These are phyloP conservation scores for Exsudoporus frostii DNA, from an alignment of 768 basidiomycete genomes.

Conservation along the genomic window DNA sequence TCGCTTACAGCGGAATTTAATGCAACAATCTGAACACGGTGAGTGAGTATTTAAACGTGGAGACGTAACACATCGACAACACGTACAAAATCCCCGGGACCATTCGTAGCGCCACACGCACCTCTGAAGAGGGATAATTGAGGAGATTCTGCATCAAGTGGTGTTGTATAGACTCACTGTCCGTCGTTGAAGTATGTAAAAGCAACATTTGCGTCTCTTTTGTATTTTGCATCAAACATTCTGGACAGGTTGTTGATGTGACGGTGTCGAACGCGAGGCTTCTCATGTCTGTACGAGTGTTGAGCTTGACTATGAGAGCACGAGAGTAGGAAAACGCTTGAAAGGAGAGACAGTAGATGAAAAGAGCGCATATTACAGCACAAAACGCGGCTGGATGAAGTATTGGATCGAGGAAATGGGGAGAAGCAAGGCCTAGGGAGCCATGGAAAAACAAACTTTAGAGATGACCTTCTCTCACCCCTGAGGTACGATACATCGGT, in stretches of 20 bases:
- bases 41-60: background rate
- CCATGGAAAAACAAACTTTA: background rate
- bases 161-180: slow-evolving; percentile 13
- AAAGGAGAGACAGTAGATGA: slow-evolving; percentile 22
- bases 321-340: slow-evolving; percentile 13
- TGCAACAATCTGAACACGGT: slow-evolving; percentile 40
- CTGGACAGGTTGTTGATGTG: background rate
- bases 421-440: background rate
- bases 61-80: background rate
- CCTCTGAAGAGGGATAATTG: slow-evolving; percentile 31
- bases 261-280: slow-evolving; percentile 8
- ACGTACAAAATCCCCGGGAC: slow-evolving; percentile 28
- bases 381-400: slow-evolving; percentile 1
- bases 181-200: slow-evolving; percentile 31
- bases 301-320: slow-evolving; percentile 10
- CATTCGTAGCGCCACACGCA: slow-evolving; percentile 35
- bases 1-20: slow-evolving; percentile 37
- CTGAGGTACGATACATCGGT: too few species aligned
- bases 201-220: slow-evolving; percentile 14
- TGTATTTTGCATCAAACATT: slow-evolving; percentile 5
- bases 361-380: slow-evolving; percentile 30
- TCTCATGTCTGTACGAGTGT: slow-evolving; percentile 9
- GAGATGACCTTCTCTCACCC: too few species aligned
- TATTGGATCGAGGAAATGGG: background rate
- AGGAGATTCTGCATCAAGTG: background rate